These are phyloP conservation scores for Aegilops bicornis DNA, from an alignment of 176 grass and related monocot genomes.

Conservation along the genomic window DNA sequence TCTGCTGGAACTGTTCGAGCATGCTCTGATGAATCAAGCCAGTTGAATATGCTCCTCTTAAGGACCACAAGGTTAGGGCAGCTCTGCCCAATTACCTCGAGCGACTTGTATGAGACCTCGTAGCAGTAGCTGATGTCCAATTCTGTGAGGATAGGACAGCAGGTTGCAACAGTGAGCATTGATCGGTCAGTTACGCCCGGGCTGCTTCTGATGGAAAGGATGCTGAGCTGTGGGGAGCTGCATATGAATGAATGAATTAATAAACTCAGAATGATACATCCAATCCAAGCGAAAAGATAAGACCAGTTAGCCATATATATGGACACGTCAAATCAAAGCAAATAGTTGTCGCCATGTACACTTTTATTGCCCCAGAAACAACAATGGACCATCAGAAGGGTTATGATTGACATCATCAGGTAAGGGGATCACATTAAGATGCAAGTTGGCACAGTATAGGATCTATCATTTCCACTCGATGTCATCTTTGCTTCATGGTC, in stretches of 20 bases:
- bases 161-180: constrained; percentile 54
- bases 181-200: constrained; percentile 56
- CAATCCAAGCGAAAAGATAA: neutral
- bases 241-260: constrained; percentile 33
- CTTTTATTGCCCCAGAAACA: neutral
- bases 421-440: too few species aligned
- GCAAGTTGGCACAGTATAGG: neutral
- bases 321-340: neutral
- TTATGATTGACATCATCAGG: too few species aligned
- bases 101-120: constrained; percentile 69
- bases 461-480: neutral
- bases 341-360: neutral
- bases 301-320: neutral
- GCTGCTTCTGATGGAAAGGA: constrained; percentile 75
- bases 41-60: constrained; percentile 78
- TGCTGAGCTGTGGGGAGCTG: constrained; percentile 61
- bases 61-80: constrained; percentile 67
- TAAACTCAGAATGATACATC: constrained; percentile 4
- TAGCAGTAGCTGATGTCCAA: constrained; percentile 93
- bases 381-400: neutral
- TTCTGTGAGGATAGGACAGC: constrained; percentile 63
- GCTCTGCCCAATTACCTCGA: constrained; percentile 70
- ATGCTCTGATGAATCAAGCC: constrained; percentile 84
- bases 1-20: constrained; percentile 63
- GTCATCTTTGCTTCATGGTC: neutral